Conservation (phyloP, 345 rosid genomes). For the Acer yangbiense region DNA sequence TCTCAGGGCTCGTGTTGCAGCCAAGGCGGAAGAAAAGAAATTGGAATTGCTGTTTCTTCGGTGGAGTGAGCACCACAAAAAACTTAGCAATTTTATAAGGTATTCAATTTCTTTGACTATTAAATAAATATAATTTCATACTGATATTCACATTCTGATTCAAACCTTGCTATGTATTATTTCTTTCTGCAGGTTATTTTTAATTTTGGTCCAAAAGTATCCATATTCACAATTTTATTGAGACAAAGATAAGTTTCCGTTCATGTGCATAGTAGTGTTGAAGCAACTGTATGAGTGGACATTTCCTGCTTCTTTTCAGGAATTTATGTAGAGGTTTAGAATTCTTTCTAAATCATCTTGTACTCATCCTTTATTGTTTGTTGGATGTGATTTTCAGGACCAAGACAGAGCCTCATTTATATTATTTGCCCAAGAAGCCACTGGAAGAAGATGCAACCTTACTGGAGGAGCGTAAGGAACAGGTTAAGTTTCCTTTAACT, state of each 20-base stretch:
- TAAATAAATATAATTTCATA: not conserved
- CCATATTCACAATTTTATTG: conserved; percentile 96
- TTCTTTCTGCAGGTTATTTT: conserved; percentile 87
- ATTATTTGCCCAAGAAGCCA: conserved; percentile 69
- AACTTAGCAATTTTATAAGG: conserved; percentile 95
- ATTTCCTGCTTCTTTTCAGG: conserved; percentile 36
- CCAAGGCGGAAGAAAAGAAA: conserved; percentile 95
- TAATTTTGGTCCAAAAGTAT: conserved; percentile 98
- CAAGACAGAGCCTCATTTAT: conserved; percentile 82
- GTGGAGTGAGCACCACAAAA: conserved; percentile 94
- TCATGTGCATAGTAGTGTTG: conserved; percentile 68
- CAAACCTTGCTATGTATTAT: conserved; percentile 6
- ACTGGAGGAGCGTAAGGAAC: conserved; percentile 67
- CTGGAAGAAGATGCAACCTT: conserved; percentile 58
- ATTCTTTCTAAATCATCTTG: conserved; percentile 3
- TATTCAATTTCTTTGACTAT: conserved; percentile 19
- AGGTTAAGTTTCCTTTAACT: conserved; percentile 39
- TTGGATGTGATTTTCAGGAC: conserved; percentile 66
- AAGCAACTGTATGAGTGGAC: conserved; percentile 36
- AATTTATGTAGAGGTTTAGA: conserved; percentile 36
- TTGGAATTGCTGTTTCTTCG: conserved; percentile 92
- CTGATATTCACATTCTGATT: not conserved
- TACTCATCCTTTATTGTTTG: conserved; percentile 28
- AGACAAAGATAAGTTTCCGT: conserved; percentile 94
- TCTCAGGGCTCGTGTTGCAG: conserved; percentile 92